phyloP scores from a whole-genome alignment of 345 rosid species.

The Eucalyptus albens region DNA sequence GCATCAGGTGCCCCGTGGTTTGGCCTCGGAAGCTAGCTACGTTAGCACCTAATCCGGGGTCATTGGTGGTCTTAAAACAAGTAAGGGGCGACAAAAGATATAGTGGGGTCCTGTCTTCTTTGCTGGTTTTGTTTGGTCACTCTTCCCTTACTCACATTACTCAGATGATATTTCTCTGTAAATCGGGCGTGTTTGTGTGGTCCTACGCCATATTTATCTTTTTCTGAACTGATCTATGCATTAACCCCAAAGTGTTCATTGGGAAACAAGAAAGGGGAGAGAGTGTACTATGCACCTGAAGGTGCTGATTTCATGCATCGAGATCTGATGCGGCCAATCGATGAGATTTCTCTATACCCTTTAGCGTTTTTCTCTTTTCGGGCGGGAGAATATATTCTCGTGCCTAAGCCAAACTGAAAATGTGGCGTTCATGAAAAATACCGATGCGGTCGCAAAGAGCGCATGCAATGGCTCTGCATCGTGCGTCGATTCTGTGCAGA shows the following conservation, averaged over 20 bases:
- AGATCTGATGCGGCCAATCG: background rate
- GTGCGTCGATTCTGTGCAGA: background rate
- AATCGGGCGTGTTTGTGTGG: background rate
- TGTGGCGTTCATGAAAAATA: background rate
- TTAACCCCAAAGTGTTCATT: background rate
- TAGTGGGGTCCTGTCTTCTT: background rate
- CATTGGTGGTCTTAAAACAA: background rate
- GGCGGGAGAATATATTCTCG: background rate
- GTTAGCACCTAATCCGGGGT: background rate
- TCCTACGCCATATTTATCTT: background rate
- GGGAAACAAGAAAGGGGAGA: background rate
- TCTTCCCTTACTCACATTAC: background rate
- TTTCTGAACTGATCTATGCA: background rate
- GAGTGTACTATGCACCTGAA: background rate
- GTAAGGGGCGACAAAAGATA: background rate
- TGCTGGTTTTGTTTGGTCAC: background rate
- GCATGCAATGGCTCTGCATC: background rate
- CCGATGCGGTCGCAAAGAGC: background rate
- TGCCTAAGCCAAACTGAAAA: background rate
- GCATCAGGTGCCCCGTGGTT: conserved; percentile 40
- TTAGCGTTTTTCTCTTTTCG: background rate
- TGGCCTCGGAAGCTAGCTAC: conserved; percentile 18
- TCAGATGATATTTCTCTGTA: background rate
- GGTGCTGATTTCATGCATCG: background rate
- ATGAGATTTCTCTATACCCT: background rate